Base-by-base conservation (phyloP, 139 green algal species). In the Astrephomene gubernaculifera region DNA sequence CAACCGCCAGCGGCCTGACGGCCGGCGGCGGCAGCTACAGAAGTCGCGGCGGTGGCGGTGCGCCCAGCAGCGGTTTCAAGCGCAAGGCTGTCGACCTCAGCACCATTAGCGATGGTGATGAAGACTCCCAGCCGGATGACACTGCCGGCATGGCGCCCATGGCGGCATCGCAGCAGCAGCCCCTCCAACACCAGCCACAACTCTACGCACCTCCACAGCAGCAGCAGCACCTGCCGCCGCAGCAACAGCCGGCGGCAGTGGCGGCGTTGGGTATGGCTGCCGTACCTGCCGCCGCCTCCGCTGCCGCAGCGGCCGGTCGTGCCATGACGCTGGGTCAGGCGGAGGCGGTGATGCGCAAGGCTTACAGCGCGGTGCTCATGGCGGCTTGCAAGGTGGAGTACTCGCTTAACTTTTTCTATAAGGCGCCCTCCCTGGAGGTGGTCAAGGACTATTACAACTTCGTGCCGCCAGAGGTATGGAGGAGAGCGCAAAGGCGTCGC, bases 301-400 rank as follows among this genome's bases (percentile, higher is more conserved):
- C 6, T 8, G 57, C 31, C 12, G 38, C 25, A 1, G 39, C 43
- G 0, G 57, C 24, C 33, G 38, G 49, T n/a, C n/a, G n/a, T n/a
- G 31, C 33, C 31, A 4, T 65, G 54, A 52, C 74, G 12, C 9
- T 82, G 39, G 25, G 14, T 19, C 38, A 57, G 76, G 76, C 76
- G 39, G 76, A 83, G 60, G 43, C 43, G 6, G 41, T 25, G 29
- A 83, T 83, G 76, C 60, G 76, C 24, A 83, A 72, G 76, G 60
- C 43, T 5, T 83, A 83, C 29, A 4, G 17, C 0, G 39, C 29
- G 0, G 76, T 65, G n/a, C n/a, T 83, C 29, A 33, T n/a, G 38
- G 60, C 60, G 41, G 76, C 76, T 17, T 29, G 60, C 3, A 83
- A 83, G 60, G 60, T 73, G 27, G 3, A 43, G 29, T 36, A 29